phyloP scores from a whole-genome alignment of 1,284 basidiomycete genomes.

The Acaromyces ingoldii region DNA sequence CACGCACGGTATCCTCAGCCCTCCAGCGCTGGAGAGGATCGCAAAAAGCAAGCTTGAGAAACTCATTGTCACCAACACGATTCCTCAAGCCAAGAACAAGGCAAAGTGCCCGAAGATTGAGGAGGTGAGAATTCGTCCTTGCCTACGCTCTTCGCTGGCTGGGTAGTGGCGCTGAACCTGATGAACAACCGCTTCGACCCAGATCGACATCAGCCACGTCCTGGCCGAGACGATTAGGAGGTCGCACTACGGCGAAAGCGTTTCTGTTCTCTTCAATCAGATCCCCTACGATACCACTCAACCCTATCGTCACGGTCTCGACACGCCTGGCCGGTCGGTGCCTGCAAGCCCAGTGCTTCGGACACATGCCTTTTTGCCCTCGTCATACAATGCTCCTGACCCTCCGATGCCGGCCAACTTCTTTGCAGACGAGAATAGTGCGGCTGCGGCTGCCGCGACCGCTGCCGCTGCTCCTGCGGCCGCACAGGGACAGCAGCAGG shows the following conservation, averaged over 20 bases:
- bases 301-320: slow-evolving; percentile 43
- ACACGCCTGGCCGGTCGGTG: slow-evolving; percentile 8
- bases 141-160: background rate
- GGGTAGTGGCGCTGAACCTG: background rate
- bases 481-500: too few species aligned
- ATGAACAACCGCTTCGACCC: slow-evolving; percentile 39
- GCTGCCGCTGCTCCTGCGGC: background rate
- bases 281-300: slow-evolving; percentile 50
- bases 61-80: slow-evolving; percentile 96
- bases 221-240: slow-evolving; percentile 94
- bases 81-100: slow-evolving; percentile 80
- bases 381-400: slow-evolving; percentile 32
- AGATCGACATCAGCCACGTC: slow-evolving; percentile 90
- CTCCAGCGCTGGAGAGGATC: slow-evolving; percentile 67
- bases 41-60: slow-evolving; percentile 65
- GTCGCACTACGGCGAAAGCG: slow-evolving; percentile 56
- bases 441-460: background rate
- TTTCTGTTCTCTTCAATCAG: slow-evolving; percentile 48
- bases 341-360: background rate
- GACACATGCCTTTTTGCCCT: background rate
- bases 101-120: slow-evolving; percentile 78
- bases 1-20: slow-evolving; percentile 93
- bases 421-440: slow-evolving; percentile 20
- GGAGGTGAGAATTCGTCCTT: slow-evolving; percentile 42
- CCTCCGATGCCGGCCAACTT: slow-evolving; percentile 31